Evolutionary conservation across 2,329 filamentous ascomycete species (phyloP), one percentile per base, ranked within the genome.

Genomic region (Diaporthe helianthi): DNA sequence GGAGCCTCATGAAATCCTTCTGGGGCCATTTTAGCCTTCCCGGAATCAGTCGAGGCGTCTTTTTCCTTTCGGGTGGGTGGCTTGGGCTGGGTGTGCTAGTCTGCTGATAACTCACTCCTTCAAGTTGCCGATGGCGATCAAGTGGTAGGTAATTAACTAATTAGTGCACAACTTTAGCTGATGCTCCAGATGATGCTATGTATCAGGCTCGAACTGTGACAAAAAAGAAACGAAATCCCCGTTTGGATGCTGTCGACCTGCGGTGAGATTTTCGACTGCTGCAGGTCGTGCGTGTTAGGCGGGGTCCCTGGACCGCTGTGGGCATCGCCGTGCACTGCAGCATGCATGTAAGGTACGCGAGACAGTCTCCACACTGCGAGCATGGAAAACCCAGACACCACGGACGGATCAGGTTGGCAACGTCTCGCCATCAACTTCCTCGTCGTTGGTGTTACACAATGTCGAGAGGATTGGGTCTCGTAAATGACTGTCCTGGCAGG

Each of bases 271-370:
- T 19, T 12, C 24, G 41, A 33, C 26, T 24, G 12, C 41, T 33
- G 58, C 41, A 61, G 41, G 13, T 26, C 12, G 9, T 1, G 4
- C 17, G 2, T 1, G 4, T 36, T 24, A 15, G 29, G 54, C 17
- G 33, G 46, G 47, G 33, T n/a, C 10, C 36, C 17, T 41, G 29
- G 24, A 15, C 63, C 15, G n/a, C n/a, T n/a, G n/a, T n/a, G 49
- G 29, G 41, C 17, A 46, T 31, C 19, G 26, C n/a, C n/a, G n/a
- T n/a, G 41, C 19, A 46, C 22, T 19, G 41, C 49, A 69, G 5
- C 36, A n/a, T n/a, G n/a, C n/a, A n/a, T 69, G 68, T 46, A 69
- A 69, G 68, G 68, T 69, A 69, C 68, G 29, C 53, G 68, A 52
- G 44, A 29, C 24, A 19, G 26, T 47, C 49, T 51, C 36, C 66